A percentile compares a stretch with the other conserved stretches of the same genome.
These are phyloP conservation scores for Durotheca rogersii DNA, from an alignment of 495 filamentous ascomycete genomes.

Conservation along the genomic window DNA sequence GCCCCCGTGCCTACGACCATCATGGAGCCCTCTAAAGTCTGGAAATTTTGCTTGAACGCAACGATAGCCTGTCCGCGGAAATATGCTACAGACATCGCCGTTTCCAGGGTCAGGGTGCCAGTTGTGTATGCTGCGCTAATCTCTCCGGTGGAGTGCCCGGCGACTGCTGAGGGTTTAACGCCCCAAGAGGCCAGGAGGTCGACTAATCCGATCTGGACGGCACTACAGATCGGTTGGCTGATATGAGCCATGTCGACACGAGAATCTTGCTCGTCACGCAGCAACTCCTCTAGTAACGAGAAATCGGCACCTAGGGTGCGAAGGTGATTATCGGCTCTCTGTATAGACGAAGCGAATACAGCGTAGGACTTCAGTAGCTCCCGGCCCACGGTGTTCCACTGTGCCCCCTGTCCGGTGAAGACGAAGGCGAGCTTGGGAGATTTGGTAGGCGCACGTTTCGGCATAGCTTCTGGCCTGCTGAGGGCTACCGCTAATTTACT, in stretches of 20 bases:
- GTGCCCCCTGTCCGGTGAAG: constrained; percentile 51
- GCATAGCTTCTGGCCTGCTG: constrained; percentile 37
- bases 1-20: constrained; percentile 52
- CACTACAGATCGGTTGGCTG: constrained; percentile 52
- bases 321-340: constrained; percentile 35
- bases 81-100: constrained; percentile 56
- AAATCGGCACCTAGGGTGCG: constrained; percentile 38
- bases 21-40: constrained; percentile 45
- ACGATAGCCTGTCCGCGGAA: constrained; percentile 43
- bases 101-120: constrained; percentile 47
- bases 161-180: constrained; percentile 51
- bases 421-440: constrained; percentile 43
- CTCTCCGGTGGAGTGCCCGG: constrained; percentile 65
- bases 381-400: constrained; percentile 57
- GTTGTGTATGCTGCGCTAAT: constrained; percentile 55
- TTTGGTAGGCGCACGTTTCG: constrained; percentile 30
- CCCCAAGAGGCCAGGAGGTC: constrained; percentile 55
- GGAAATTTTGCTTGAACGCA: constrained; percentile 32
- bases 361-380: constrained; percentile 48
- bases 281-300: constrained; percentile 37
- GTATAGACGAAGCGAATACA: constrained; percentile 37
- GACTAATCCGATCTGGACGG: constrained; percentile 54
- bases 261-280: constrained; percentile 40
- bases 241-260: constrained; percentile 48
- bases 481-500: constrained; percentile 36